Conservation (phyloP, 108 stramenopile species). For the Stephanodiscus triporus region DNA sequence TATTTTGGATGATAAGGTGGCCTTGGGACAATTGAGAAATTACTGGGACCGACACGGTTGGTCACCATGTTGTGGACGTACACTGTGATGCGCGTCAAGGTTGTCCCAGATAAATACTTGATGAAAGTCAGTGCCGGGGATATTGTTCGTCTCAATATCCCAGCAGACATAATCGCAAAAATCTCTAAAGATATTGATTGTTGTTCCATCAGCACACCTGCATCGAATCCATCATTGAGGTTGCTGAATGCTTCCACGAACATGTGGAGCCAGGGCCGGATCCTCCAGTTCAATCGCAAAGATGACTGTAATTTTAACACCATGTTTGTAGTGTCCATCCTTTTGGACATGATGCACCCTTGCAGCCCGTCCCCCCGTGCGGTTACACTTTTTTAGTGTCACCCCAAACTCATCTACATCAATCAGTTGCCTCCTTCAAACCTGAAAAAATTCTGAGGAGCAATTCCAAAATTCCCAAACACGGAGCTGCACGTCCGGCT, state of each 20-base stretch:
- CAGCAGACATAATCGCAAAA: constrained; percentile 14
- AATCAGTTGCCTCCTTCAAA: not conserved
- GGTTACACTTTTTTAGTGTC: constrained; percentile 11
- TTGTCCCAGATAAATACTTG: constrained; percentile 24
- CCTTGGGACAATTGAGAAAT: constrained; percentile 20
- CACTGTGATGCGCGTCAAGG: constrained; percentile 16
- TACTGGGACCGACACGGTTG: not conserved
- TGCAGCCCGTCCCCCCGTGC: constrained; percentile 2
- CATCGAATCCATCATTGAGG: constrained; percentile 17
- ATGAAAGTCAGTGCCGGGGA: constrained; percentile 17
- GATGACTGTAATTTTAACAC: constrained; percentile 3
- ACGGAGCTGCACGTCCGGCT: not conserved
- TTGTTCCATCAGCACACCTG: constrained; percentile 8
- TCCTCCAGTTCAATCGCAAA: constrained; percentile 16
- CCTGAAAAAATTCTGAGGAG: constrained; percentile 15
- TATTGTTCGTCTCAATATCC: constrained; percentile 19
- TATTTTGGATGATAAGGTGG: constrained; percentile 26
- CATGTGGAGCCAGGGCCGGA: not conserved
- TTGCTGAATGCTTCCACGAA: not conserved
- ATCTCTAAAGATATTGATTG: constrained; percentile 13
- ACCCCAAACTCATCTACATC: constrained; percentile 25
- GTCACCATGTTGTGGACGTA: constrained; percentile 21
- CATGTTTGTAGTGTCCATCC: constrained; percentile 16
- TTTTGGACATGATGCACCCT: constrained; percentile 4
- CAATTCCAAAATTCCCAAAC: not conserved